These are phyloP conservation scores for Eutrema yunnanense DNA, from an alignment of 345 rosid genomes.

Conservation along the genomic window DNA sequence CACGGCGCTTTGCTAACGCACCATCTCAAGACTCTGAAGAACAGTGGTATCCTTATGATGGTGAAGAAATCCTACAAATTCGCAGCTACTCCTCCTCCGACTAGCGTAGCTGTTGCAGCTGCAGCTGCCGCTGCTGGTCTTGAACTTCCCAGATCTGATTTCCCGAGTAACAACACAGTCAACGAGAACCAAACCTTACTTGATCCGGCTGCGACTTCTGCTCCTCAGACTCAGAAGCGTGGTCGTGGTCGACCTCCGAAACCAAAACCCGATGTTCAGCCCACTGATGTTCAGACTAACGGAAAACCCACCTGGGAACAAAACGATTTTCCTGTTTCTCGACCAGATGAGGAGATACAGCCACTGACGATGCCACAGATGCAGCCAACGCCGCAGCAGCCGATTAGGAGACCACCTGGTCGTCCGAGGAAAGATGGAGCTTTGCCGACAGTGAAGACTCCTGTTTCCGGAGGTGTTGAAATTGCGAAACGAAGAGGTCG, in stretches of 20 bases:
- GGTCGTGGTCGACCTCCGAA: conserved; percentile 81
- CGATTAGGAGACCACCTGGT: conserved; percentile 35
- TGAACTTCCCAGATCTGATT: conserved; percentile 36
- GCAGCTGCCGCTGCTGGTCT: conserved; percentile 11
- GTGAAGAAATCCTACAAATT: conserved; percentile 72
- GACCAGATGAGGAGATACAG: background rate
- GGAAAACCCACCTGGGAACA: conserved; percentile 11
- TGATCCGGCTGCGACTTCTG: background rate
- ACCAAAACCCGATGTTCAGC: conserved; percentile 23
- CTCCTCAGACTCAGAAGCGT: conserved; percentile 32
- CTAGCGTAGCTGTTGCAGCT: conserved; percentile 14
- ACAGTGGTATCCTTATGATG: conserved; percentile 56
- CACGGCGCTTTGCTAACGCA: conserved; percentile 60
- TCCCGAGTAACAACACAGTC: background rate
- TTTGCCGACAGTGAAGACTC: conserved; percentile 11
- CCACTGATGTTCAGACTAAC: conserved; percentile 1
- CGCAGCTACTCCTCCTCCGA: conserved; percentile 15
- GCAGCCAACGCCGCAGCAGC: background rate
- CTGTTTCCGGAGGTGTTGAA: background rate
- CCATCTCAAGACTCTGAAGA: conserved; percentile 62
- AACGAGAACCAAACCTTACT: conserved; percentile 17
- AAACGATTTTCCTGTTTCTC: background rate
- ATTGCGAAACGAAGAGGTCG: conserved; percentile 24
- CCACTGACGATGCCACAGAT: background rate
- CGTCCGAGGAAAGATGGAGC: conserved; percentile 46